A percentile compares a stretch with the other conserved stretches of the same genome.
These are phyloP conservation scores for Sabuloglossum arenarium DNA, from an alignment of 495 filamentous ascomycete species.

Conservation along the genomic window DNA sequence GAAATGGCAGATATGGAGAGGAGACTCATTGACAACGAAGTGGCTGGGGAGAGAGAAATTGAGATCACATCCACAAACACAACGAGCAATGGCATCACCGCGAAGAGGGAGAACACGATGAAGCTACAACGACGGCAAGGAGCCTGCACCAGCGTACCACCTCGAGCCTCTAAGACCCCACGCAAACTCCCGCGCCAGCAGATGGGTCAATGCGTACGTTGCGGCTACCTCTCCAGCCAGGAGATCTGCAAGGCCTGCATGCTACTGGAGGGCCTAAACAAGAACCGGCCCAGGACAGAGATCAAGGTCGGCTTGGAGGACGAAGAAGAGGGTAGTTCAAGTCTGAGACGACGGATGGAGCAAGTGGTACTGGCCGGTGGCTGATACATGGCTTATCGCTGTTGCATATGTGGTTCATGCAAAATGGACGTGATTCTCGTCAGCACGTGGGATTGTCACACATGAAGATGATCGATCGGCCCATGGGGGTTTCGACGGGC, in stretches of 20 bases:
- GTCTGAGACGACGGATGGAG: conserved; percentile 33
- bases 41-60: conserved; percentile 40
- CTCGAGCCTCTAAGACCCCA: not conserved
- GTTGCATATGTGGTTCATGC: not conserved
- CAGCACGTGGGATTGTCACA: no score
- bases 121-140: not conserved
- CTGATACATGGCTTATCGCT: conserved; percentile 5
- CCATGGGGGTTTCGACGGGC: no score
- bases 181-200: conserved; percentile 36
- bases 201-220: conserved; percentile 67
- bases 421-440: no score
- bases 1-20: conserved; percentile 93
- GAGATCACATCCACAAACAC: conserved; percentile 35
- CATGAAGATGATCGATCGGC: no score
- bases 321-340: conserved; percentile 34
- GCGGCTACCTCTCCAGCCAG: conserved; percentile 92
- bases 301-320: conserved; percentile 33
- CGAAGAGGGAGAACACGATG: conserved; percentile 5
- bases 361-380: conserved; percentile 23
- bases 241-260: conserved; percentile 87
- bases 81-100: conserved; percentile 1
- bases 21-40: conserved; percentile 47
- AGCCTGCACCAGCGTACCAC: not conserved
- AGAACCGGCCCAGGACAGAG: conserved; percentile 61
- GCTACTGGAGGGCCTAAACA: conserved; percentile 78